A percentile compares a stretch with the other conserved stretches of the same genome.
These are phyloP conservation scores for Chaetomiaceae sp. DNA, from an alignment of 2,329 filamentous ascomycete species.

Conservation along the genomic window DNA sequence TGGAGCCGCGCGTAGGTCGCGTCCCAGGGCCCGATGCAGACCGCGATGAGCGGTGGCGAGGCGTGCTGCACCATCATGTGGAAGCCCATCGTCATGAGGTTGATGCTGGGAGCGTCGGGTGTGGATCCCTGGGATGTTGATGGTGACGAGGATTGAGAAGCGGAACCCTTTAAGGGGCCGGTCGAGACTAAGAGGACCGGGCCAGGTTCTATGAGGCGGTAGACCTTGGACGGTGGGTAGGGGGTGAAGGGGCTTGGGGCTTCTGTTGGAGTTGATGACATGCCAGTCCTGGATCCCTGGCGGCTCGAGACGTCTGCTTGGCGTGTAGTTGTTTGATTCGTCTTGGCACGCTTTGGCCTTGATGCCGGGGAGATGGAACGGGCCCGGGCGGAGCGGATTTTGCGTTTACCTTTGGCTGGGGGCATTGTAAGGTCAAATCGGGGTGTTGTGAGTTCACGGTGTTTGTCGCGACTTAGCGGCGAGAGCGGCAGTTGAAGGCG, in stretches of 20 bases:
- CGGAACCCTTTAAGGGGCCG: too few relatives aligned
- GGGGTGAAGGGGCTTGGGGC: background rate
- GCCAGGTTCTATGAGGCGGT: background rate
- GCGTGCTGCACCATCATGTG: conserved; percentile 1
- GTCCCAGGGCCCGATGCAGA: background rate
- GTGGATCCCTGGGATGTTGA: background rate
- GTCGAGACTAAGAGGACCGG: conserved; percentile 1
- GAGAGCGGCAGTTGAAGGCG: too few relatives aligned
- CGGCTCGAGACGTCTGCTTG: background rate
- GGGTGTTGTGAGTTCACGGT: background rate
- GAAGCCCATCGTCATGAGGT: conserved; percentile 1
- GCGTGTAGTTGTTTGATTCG: background rate
- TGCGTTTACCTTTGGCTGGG: background rate
- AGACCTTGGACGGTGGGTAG: background rate
- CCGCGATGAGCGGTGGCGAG: background rate
- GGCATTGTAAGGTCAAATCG: background rate
- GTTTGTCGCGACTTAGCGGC: too few relatives aligned
- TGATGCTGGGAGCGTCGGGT: too few relatives aligned
- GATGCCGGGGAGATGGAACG: background rate
- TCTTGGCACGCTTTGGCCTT: background rate
- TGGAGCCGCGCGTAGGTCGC: background rate
- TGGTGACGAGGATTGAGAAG: background rate
- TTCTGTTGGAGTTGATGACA: too few relatives aligned
- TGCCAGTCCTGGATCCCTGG: background rate
- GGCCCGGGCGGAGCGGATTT: background rate